Base-by-base conservation (phyloP, 805 yeast species). In the Lipomyces starkeyi region DNA sequence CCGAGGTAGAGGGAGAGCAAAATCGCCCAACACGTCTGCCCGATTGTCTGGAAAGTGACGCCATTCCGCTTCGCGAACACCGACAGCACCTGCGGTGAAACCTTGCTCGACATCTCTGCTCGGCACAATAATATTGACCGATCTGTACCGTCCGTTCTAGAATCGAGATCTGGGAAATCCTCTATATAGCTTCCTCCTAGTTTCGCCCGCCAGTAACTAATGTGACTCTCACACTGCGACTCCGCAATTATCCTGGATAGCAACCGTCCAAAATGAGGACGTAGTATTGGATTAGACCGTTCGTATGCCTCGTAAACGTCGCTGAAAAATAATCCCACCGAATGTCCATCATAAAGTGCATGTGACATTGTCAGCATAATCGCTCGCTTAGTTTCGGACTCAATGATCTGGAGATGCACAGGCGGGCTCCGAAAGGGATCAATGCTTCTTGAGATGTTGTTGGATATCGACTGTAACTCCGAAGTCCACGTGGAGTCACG, bases 301-400 rank as follows among this genome's bases (percentile, higher is more conserved):
- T 57, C n/a, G 20, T 65, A 65, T 27, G 34, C 61, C 6, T 17
- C 22, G 25, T 17, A 43, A 17, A 43, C 22, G 25, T 43, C 49
- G 6, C 14, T n/a, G 20, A 43, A 43, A 17, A 43, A 43, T 43
- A 68, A 40, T 7, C 69, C 65, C 5, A 69, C 22, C 4, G 72
- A 69, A 32, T 69, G 71, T 13, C 72, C 72, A 25, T 69, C 72
- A 54, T 69, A 69, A 8, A 69, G 32, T 2, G 65, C 72, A n/a
- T 69, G 72, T 5, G 66, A 64, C 8, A 62, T 32, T 7, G 65
- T 47, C 27, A 69, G 53, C 11, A 69, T 25, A 7, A 69, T 22
- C 4, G 63, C 63, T 7, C 32, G 29, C 32, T 35, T 43, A 11
- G 52, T 40, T 32, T 40, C 20, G 7, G 68, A 60, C 32, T 29